phyloP scores from a whole-genome alignment of 2,329 filamentous ascomycete genomes.

The Aspergillus sp. region DNA sequence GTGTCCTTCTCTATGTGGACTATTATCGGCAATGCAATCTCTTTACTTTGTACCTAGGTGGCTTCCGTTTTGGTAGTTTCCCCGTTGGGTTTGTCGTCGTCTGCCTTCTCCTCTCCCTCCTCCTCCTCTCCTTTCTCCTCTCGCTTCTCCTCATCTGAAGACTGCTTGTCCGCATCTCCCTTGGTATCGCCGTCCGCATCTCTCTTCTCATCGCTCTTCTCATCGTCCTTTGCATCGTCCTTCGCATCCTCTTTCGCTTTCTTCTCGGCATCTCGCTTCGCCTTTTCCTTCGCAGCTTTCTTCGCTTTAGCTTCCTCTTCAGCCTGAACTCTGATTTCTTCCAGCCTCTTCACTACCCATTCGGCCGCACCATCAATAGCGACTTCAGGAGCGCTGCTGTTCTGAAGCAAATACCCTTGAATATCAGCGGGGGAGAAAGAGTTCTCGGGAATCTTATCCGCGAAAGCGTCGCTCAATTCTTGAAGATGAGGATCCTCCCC shows the following conservation, averaged over 20 bases:
- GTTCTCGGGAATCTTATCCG: conserved; percentile 49
- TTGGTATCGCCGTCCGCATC: neutral
- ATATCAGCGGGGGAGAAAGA: conserved; percentile 59
- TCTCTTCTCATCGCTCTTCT: neutral
- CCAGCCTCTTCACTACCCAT: conserved; percentile 39
- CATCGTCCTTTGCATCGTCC: neutral
- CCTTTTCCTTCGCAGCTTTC: neutral
- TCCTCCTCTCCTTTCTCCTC: neutral
- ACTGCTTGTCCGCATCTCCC: neutral
- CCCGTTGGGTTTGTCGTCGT: neutral
- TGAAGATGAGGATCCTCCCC: neutral
- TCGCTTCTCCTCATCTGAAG: neutral
- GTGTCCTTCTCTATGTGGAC: no score
- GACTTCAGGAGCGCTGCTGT: conserved; percentile 53
- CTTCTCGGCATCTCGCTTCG: neutral
- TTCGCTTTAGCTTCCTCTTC: neutral
- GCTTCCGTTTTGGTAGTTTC: no score
- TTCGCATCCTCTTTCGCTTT: neutral
- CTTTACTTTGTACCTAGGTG: no score
- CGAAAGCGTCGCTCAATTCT: conserved; percentile 41
- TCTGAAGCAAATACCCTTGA: conserved; percentile 56
- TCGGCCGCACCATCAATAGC: conserved; percentile 49
- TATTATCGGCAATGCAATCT: no score
- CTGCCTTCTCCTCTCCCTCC: no score
- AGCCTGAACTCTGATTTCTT: neutral